phyloP scores from a whole-genome alignment of 192 early-diverging fungal species.

The Allomyces macrogynus region DNA sequence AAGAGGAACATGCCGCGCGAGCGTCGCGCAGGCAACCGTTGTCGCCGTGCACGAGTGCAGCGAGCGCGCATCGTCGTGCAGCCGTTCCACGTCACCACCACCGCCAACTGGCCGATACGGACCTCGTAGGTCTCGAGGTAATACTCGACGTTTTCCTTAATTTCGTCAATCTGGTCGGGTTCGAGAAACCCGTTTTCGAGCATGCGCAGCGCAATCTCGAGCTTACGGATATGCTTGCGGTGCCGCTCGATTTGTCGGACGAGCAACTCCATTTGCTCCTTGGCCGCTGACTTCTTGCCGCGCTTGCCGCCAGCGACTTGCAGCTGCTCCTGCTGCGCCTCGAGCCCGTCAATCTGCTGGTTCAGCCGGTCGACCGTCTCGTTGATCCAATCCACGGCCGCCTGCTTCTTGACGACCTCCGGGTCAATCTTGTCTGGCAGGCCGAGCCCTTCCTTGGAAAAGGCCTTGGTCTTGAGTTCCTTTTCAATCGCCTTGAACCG shows the following conservation, averaged over 20 bases:
- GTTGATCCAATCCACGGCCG: conserved; percentile 66
- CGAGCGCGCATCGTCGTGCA: no score
- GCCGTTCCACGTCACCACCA: conserved; percentile 56
- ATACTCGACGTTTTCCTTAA: conserved; percentile 79
- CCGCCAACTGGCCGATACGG: conserved; percentile 2
- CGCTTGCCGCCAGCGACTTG: conserved; percentile 45
- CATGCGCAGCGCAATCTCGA: conserved; percentile 84
- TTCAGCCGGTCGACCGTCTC: conserved; percentile 60
- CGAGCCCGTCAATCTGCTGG: conserved; percentile 79
- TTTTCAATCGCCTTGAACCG: conserved; percentile 93
- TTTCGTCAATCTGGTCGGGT: conserved; percentile 47
- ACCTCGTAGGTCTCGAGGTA: conserved; percentile 76
- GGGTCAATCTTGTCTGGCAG: conserved; percentile 72
- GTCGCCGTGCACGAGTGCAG: no score
- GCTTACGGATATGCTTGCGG: conserved; percentile 67
- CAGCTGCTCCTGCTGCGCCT: conserved; percentile 68
- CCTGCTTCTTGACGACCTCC: conserved; percentile 75
- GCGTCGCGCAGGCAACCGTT: no score
- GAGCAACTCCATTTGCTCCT: conserved; percentile 46
- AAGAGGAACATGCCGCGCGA: no score
- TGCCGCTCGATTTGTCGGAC: conserved; percentile 69
- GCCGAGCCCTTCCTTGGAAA: conserved; percentile 80
- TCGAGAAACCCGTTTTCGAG: conserved; percentile 79
- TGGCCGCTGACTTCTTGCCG: conserved; percentile 57
- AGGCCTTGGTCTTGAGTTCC: conserved; percentile 98